Evolutionary conservation across 106 monocot genomes (phyloP), one percentile per base, ranked within the genome.

Genomic region (Dactylorhiza incarnata): DNA sequence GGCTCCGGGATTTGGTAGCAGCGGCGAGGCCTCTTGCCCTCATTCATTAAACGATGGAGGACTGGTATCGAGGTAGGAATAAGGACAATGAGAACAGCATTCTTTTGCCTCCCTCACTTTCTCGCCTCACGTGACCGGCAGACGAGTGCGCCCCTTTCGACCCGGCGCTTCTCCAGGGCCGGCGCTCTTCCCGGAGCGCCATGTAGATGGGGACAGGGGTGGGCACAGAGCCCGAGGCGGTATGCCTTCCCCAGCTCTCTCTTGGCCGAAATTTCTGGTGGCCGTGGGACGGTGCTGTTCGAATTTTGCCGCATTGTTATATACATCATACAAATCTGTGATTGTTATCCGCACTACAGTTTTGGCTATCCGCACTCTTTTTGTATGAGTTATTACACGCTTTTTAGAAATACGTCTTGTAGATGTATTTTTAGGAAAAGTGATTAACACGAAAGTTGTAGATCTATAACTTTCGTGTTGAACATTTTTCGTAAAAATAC

Each of bases 101-200:
- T 48, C 23, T 72, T 72, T 49, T n/a, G 48, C 72, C 48, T 23
- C 19, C 19, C 49, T 72, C 72, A 11, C 69, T 10, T 25, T 29
- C 23, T 7, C 12, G 7, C 45, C 65, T 26, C 25, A 16, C 3
- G 9, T 1, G 66, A 9, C 24, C 44, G 5, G 67, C 26, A 23
- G 6, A 37, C 45, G 45, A 68, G 45, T 19, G 71, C 46, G 46
- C 7, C 71, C 71, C 37, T 45, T 45, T 68, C 68, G 68, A 71
- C 71, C 71, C 71, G 71, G 48, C 71, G 48, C 71, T 47, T 20
- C 48, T 46, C 20, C 48, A 20, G 48, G 48, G 19, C 20, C 71
- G 71, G 71, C 71, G 71, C 71, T n/a, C 47, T 48, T 71, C 47
- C 14, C 48, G 71, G 71, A 10, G 48, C 48, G 71, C 71, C 71